Evolutionary conservation across 208 protist species (phyloP), one percentile per base, ranked within the genome.

Genomic region (Naegleria gruberi): DNA sequence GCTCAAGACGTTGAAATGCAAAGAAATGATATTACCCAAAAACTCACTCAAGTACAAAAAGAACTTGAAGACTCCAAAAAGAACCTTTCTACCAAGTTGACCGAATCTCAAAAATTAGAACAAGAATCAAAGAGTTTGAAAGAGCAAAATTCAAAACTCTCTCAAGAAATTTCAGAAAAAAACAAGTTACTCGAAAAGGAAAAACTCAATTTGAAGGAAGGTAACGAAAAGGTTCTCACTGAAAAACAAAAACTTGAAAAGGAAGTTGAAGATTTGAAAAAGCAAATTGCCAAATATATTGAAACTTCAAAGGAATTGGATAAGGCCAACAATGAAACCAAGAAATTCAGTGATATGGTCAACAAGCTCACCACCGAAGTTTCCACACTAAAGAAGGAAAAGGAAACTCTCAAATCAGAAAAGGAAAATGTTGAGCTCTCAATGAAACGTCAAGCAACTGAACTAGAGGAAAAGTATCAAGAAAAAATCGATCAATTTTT

Each of bases 101-200:
- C 90, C 85, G 85, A 91, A 91, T 89, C 37, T 87, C 44, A 91
- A 81, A 17, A 85, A 90, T 82, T 88, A 91, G 12, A 91, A 91
- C 90, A 90, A 91, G 91, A 91, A 87, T 3, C 41, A 12, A 90
- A 90, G 23, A n/a, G 10, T 46, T 17, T 65, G 83, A 90, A 47
- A 89, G 44, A 90, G 90, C 41, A 89, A 37, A 0, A 90, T 74
- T 77, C 42, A 90, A 89, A 46, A 90, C 4, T 43, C 34, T 43
- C 84, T 77, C 73, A 89, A 89, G 47, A 90, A 77, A 90, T 37
- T 23, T 45, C 45, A 46, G 47, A 89, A 90, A 90, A 89, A 90
- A n/a, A 90, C 40, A 89, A 90, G 51, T 40, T 46, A 90, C 84
- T 45, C 90, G 89, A 89, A 90, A 90, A 90, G 57, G 89, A 82